These are phyloP conservation scores for Apiospora pterosperma DNA, from an alignment of 2,329 filamentous ascomycete genomes.

Conservation along the genomic window DNA sequence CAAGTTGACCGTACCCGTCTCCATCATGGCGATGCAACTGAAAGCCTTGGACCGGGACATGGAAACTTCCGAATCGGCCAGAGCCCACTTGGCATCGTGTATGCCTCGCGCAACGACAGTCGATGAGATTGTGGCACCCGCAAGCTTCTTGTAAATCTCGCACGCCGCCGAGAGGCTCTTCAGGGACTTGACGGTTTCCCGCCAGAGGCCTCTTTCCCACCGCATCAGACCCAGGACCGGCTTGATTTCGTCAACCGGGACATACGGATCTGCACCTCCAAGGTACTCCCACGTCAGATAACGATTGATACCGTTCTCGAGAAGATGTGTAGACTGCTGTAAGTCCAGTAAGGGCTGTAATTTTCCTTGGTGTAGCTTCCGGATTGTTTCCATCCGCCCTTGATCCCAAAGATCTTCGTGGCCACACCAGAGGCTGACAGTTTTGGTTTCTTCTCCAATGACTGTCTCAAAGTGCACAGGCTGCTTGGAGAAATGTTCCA, in stretches of 20 bases:
- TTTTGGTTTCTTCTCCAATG: background rate
- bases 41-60: background rate
- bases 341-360: background rate
- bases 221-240: background rate
- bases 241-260: background rate
- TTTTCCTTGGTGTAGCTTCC: background rate
- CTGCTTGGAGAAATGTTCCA: background rate
- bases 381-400: background rate
- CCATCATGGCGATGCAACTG: slow-evolving; percentile 7
- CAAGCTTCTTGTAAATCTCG: background rate
- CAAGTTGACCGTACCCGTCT: slow-evolving; percentile 1
- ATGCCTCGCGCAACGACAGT: background rate
- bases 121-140: slow-evolving; percentile 3
- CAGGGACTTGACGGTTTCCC: background rate
- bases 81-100: background rate
- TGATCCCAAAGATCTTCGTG: background rate
- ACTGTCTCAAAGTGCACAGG: background rate
- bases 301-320: background rate
- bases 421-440: background rate
- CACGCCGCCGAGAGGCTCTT: background rate
- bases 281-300: background rate
- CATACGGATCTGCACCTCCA: background rate
- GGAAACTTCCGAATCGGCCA: background rate
- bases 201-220: background rate
- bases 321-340: background rate